phyloP scores from a whole-genome alignment of 345 rosid species.

The Turnera subulata region DNA sequence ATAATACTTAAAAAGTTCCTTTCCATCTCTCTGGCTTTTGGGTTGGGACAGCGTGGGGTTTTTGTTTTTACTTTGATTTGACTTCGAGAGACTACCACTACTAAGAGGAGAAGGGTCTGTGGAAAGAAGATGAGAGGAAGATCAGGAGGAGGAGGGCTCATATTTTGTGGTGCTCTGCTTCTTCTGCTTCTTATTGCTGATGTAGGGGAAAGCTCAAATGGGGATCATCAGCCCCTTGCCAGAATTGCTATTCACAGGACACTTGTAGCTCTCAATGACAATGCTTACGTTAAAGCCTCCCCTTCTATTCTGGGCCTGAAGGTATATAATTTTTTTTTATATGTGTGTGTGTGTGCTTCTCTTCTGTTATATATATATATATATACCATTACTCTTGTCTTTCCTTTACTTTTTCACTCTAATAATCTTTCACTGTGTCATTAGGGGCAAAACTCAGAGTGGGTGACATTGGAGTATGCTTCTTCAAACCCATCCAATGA shows the following conservation, averaged over 20 bases:
- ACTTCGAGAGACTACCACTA: no score
- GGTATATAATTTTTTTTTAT: not conserved
- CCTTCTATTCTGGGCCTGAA: slow-evolving; percentile 11
- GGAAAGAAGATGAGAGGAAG: no score
- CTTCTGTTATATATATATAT: no score
- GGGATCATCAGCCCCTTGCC: slow-evolving; percentile 12
- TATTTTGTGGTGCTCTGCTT: not conserved
- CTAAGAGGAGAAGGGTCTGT: no score
- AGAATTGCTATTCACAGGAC: slow-evolving; percentile 12
- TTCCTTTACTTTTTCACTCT: no score
- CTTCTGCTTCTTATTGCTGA: not conserved
- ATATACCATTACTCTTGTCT: no score
- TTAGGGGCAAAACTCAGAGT: slow-evolving; percentile 57
- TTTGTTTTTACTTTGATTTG: no score
- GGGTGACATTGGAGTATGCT: slow-evolving; percentile 43
- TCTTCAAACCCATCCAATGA: slow-evolving; percentile 51
- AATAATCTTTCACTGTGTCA: no score
- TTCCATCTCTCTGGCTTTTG: no score
- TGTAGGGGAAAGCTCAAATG: slow-evolving; percentile 7
- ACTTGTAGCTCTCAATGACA: slow-evolving; percentile 5
- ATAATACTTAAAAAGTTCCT: no score
- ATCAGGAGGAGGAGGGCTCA: slow-evolving; percentile 2
- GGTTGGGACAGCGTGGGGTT: no score
- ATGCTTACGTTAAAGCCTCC: slow-evolving; percentile 14
- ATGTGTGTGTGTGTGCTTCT: no score